These are phyloP conservation scores for Penicillium salamii DNA, from an alignment of 495 filamentous ascomycete species.

Conservation along the genomic window DNA sequence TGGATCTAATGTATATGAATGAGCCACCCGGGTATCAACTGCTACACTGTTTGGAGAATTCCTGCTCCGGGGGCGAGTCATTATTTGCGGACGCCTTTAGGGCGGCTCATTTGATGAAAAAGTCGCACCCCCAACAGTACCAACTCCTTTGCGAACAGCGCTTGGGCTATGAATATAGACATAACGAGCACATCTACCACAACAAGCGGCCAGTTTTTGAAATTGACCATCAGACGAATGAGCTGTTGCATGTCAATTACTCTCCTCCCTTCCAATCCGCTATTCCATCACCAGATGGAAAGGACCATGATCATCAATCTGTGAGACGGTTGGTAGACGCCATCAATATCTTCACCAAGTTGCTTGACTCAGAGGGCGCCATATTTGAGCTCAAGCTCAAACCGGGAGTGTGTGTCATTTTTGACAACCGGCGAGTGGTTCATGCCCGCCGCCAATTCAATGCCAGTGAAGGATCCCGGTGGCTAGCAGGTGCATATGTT, in stretches of 20 bases:
- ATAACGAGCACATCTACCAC: slow-evolving; percentile 61
- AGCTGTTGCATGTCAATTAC: slow-evolving; percentile 57
- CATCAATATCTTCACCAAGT: slow-evolving; percentile 23
- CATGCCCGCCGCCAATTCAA: slow-evolving; percentile 78
- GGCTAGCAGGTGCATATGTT: slow-evolving; percentile 84
- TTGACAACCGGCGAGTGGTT: slow-evolving; percentile 75
- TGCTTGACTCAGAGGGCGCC: slow-evolving; percentile 46
- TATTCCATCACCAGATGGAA: slow-evolving; percentile 21
- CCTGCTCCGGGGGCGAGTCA: slow-evolving; percentile 72
- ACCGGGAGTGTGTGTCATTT: slow-evolving; percentile 80
- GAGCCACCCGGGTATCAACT: slow-evolving; percentile 78
- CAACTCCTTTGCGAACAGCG: slow-evolving; percentile 38
- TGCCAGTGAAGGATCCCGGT: slow-evolving; percentile 52
- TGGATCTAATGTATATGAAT: slow-evolving; percentile 87
- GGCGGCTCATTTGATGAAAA: slow-evolving; percentile 52
- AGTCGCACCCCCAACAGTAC: slow-evolving; percentile 19
- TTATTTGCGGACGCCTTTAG: slow-evolving; percentile 72
- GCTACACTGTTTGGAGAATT: slow-evolving; percentile 80
- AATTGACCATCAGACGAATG: slow-evolving; percentile 13
- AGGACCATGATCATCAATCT: neutral
- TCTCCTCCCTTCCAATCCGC: slow-evolving; percentile 67
- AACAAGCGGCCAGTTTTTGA: slow-evolving; percentile 54
- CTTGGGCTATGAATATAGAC: slow-evolving; percentile 64
- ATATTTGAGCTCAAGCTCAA: slow-evolving; percentile 68
- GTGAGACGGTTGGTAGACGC: slow-evolving; percentile 31